These are phyloP conservation scores for Paramecium tetraurelia DNA, from an alignment of 73 alveolate species.

Conservation along the genomic window DNA sequence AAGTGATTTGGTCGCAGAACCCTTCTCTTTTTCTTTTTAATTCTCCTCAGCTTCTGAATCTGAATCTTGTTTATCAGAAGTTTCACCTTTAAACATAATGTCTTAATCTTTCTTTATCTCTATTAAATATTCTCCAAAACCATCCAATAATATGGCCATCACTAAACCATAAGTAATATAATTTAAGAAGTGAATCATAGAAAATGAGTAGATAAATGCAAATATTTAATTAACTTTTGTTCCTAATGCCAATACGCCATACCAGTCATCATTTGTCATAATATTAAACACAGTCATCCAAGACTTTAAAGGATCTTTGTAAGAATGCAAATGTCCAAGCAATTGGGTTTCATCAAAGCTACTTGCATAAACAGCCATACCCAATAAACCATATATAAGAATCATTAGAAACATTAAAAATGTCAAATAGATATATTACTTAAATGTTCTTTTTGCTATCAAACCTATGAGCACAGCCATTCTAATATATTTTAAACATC, in stretches of 20 bases:
- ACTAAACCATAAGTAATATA: slow-evolving; percentile 37
- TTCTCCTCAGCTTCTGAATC: not conserved
- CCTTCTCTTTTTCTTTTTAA: not conserved
- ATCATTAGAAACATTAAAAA: not conserved
- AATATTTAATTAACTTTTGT: not conserved
- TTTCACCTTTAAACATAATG: not conserved
- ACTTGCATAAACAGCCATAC: not conserved
- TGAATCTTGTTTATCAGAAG: not conserved
- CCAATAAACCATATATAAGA: not conserved
- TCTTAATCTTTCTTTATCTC: not conserved
- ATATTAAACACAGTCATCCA: slow-evolving; percentile 32
- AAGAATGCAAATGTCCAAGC: slow-evolving; percentile 1
- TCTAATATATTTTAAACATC: slow-evolving; percentile 22
- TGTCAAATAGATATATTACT: slow-evolving; percentile 20
- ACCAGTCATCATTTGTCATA: slow-evolving; percentile 38
- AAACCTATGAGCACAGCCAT: slow-evolving; percentile 19
- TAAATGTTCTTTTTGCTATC: slow-evolving; percentile 13
- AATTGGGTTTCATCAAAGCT: not conserved
- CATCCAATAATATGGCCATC: slow-evolving; percentile 32
- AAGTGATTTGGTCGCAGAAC: not conserved
- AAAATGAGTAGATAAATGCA: not conserved
- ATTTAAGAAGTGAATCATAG: not conserved
- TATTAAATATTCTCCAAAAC: not conserved
- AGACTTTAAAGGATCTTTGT: not conserved
- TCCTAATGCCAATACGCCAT: not conserved